phyloP scores from a whole-genome alignment of 371 early-diverging fungal genomes.

The Apophysomyces elegans region DNA sequence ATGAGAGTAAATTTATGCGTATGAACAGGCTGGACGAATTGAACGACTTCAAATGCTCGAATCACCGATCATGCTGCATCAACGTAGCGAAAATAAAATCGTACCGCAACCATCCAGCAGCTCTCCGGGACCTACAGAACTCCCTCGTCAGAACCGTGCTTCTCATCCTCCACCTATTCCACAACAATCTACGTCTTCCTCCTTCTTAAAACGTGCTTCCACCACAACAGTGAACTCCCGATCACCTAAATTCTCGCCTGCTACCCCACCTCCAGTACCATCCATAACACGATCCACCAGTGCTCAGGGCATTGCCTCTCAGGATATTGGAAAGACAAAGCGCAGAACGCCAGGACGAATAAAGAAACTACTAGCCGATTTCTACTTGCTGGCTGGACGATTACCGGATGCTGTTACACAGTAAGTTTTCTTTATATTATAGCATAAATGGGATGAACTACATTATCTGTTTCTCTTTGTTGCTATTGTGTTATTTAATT shows the following conservation, averaged over 20 bases:
- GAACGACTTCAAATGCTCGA: constrained; percentile 27
- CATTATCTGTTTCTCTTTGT: not conserved
- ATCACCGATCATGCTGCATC: constrained; percentile 10
- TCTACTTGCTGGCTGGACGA: constrained; percentile 79
- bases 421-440: constrained; percentile 33
- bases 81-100: not conserved
- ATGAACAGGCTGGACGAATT: constrained; percentile 34
- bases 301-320: constrained; percentile 17
- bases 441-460: not conserved
- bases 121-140: constrained; percentile 19
- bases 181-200: constrained; percentile 25
- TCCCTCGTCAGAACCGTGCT: constrained; percentile 15
- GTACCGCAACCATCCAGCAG: constrained; percentile 30
- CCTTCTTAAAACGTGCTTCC: constrained; percentile 31
- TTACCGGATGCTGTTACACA: constrained; percentile 72
- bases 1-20: not conserved
- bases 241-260: constrained; percentile 23
- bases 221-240: constrained; percentile 22
- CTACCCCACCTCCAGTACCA: constrained; percentile 20
- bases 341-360: constrained; percentile 75
- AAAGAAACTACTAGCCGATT: constrained; percentile 78
- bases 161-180: constrained; percentile 28
- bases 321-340: constrained; percentile 33
- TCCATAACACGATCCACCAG: constrained; percentile 25
- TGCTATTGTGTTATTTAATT: not conserved